A percentile compares a stretch with the other conserved stretches of the same genome.
Evolutionary conservation across 148 eudicot genomes (phyloP).

Genomic region (Chenopodium suecicum): DNA sequence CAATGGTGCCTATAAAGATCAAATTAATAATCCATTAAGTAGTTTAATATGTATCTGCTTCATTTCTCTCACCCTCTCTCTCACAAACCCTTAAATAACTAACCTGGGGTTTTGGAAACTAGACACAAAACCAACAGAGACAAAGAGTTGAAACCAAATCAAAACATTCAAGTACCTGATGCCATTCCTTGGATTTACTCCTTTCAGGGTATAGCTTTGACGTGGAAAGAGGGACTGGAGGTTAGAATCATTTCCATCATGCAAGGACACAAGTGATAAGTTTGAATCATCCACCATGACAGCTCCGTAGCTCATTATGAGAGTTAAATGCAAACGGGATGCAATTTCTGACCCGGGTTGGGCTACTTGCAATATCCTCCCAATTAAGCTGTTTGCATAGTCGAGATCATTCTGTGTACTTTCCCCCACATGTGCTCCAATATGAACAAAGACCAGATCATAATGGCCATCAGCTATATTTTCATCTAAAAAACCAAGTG

Average conservation of each 20-base stretch:
- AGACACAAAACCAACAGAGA: not conserved
- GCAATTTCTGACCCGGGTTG: conserved; percentile 52
- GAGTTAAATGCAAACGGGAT: conserved; percentile 71
- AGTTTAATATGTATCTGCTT: not conserved
- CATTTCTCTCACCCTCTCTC: not conserved
- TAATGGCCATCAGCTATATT: conserved; percentile 52
- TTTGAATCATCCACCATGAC: conserved; percentile 33
- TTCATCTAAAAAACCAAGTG: conserved; percentile 84
- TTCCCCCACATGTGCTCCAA: conserved; percentile 42
- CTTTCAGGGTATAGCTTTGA: conserved; percentile 80
- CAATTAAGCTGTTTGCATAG: conserved; percentile 54
- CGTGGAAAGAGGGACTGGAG: conserved; percentile 56
- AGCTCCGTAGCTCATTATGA: conserved; percentile 72
- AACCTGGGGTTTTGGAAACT: not conserved
- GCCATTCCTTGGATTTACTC: conserved; percentile 47
- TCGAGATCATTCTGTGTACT: conserved; percentile 38
- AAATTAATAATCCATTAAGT: conserved; percentile 14
- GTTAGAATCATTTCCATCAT: conserved; percentile 33
- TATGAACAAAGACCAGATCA: conserved; percentile 73
- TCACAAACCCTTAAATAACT: not conserved
- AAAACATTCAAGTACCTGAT: conserved; percentile 48
- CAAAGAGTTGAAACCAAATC: not conserved
- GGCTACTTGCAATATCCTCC: conserved; percentile 46
- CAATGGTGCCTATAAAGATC: conserved; percentile 49
- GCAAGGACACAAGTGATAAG: conserved; percentile 36